Evolutionary conservation across 345 rosid genomes (phyloP), one percentile per base, ranked within the genome.

Genomic region (Luvunga scandens): DNA sequence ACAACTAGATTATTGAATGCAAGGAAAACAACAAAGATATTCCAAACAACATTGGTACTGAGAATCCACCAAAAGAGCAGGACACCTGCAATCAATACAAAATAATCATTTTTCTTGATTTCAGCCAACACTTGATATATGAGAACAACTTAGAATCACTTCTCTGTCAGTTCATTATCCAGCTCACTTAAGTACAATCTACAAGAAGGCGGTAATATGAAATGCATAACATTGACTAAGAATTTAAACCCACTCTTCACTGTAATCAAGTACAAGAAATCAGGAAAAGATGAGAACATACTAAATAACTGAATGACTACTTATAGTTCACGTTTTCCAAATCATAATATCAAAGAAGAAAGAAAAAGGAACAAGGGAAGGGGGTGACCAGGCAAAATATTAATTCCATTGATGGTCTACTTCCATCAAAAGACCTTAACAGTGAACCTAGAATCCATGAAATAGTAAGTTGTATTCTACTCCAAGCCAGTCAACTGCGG

Each of bases 1-100:
- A 34, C 69, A 30, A 33, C 3, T 36, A 31, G 42, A 72, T 81
- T 84, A 76, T 81, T 84, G 16, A 72, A 64, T n/a, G 5, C 18
- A 73, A 34, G 57, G 5, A 50, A 63, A 39, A 33, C 21, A 45
- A 63, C 36, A 63, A 38, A 24, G 55, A 66, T 19, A 14, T 7
- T 59, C 75, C 61, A 65, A 42, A 56, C 31, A 45, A 16, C 55
- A 21, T 61, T 55, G 28, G 19, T 30, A 56, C 33, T 12, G 30
- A 7, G 14, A 25, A 18, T 42, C 79, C 55, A 36, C 16, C 72
- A 55, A 48, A 60, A 72, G 45, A 19, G 8, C 21, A 24, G 45
- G 55, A 30, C 12, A 30, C 57, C 86, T 81, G 82, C 60, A 78
- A 69, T 55, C 56, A 64, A 14, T 5, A 66, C 24, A 63, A 57